Percentiles rank a stretch among this genome's conserved stretches.
These are phyloP conservation scores for Beauveria brongniartii DNA, from an alignment of 2,329 filamentous ascomycete genomes.

Conservation along the genomic window DNA sequence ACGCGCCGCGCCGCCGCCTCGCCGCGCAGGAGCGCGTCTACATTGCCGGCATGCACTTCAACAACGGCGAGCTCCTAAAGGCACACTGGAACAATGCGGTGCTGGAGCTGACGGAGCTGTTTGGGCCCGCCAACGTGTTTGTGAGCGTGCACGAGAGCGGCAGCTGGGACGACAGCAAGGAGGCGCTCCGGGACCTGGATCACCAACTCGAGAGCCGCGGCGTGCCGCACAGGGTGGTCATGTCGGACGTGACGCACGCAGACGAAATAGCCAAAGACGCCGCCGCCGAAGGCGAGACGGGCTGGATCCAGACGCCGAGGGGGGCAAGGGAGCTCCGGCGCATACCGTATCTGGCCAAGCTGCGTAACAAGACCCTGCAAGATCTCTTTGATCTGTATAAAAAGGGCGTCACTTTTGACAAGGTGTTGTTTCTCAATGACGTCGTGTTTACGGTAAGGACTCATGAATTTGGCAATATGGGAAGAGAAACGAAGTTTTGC, in stretches of 20 bases:
- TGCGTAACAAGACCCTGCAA: constrained; percentile 56
- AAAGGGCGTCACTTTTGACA: constrained; percentile 46
- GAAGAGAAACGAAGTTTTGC: neutral
- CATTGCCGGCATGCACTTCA: constrained; percentile 64
- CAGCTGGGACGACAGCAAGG: constrained; percentile 61
- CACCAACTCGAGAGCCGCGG: constrained; percentile 40
- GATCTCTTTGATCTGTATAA: constrained; percentile 45
- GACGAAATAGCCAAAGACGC: constrained; percentile 42
- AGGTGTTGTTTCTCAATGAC: constrained; percentile 55
- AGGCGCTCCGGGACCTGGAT: constrained; percentile 49
- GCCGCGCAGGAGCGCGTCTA: constrained; percentile 41
- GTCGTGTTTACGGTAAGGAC: constrained; percentile 49
- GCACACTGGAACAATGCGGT: constrained; percentile 56
- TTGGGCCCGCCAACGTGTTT: constrained; percentile 59
- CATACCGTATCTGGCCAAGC: constrained; percentile 58
- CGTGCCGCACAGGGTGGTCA: constrained; percentile 45
- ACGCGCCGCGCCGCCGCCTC: constrained; percentile 15
- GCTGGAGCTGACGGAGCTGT: constrained; percentile 42
- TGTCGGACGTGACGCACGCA: constrained; percentile 51
- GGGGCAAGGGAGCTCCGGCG: constrained; percentile 50
- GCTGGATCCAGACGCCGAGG: constrained; percentile 56
- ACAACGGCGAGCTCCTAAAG: constrained; percentile 51
- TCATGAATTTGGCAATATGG: neutral
- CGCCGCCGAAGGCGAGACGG: constrained; percentile 30
- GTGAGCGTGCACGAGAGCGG: constrained; percentile 62